These are phyloP conservation scores for Stentor roeselii DNA, from an alignment of 73 alveolate genomes.

Conservation along the genomic window DNA sequence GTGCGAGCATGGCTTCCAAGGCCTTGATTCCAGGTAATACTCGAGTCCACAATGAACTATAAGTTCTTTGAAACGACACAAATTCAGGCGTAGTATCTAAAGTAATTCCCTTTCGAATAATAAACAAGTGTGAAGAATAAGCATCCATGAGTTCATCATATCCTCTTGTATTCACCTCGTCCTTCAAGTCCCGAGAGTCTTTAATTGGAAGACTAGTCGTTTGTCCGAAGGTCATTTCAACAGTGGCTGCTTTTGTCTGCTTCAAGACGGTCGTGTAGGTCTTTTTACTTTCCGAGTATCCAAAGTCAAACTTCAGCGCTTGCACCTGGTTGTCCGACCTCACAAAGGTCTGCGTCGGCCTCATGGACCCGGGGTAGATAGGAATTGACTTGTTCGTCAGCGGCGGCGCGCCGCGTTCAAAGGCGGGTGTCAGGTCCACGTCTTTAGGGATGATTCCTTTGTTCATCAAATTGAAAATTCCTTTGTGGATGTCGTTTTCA, in stretches of 20 bases:
- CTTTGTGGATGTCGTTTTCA: constrained; percentile 84
- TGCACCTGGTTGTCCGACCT: not conserved
- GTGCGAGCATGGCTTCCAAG: constrained; percentile 45
- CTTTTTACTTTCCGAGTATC: not conserved
- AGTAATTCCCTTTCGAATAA: constrained; percentile 56
- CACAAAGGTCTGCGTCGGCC: not conserved
- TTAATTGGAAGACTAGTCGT: not conserved
- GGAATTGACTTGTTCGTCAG: constrained; percentile 39
- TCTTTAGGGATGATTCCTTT: constrained; percentile 85
- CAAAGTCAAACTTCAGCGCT: constrained; percentile 4
- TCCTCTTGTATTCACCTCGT: constrained; percentile 42
- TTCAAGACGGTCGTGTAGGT: not conserved
- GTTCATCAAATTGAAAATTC: constrained; percentile 71
- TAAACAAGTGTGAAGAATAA: constrained; percentile 63
- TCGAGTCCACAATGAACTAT: constrained; percentile 62
- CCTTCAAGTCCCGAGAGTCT: not conserved
- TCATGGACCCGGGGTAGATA: constrained; percentile 8
- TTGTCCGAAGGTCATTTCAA: constrained; percentile 22
- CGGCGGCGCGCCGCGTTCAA: constrained; percentile 88
- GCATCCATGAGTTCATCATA: constrained; percentile 72
- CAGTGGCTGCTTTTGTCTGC: not conserved
- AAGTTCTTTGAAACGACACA: constrained; percentile 53
- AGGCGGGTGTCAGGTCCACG: constrained; percentile 89
- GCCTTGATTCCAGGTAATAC: constrained; percentile 42
- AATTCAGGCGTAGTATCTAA: constrained; percentile 62